Evolutionary conservation across 495 filamentous ascomycete species (phyloP).

Genomic region (Paragyromitra xinjiangensis): DNA sequence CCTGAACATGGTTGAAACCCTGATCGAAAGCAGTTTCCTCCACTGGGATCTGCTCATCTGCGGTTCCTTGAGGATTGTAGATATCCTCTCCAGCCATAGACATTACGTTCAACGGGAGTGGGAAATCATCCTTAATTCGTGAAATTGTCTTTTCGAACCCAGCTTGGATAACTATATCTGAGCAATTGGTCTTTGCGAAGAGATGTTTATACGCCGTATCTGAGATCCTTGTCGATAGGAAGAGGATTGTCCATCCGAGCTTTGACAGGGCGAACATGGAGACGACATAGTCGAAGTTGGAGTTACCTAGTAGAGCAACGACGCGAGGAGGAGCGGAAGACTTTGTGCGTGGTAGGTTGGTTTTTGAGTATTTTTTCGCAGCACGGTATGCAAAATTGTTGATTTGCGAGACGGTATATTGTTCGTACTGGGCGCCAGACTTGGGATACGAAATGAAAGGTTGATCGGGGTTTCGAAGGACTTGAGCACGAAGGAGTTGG

Average conservation of each 20-base stretch:
- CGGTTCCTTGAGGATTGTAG: conserved; percentile 53
- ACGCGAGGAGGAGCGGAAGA: conserved; percentile 43
- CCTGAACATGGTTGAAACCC: conserved; percentile 58
- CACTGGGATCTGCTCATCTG: conserved; percentile 53
- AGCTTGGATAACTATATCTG: conserved; percentile 61
- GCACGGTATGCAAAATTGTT: conserved; percentile 48
- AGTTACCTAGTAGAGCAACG: conserved; percentile 66
- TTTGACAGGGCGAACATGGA: conserved; percentile 68
- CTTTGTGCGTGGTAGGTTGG: conserved; percentile 36
- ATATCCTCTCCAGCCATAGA: conserved; percentile 59
- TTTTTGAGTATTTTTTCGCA: conserved; percentile 44
- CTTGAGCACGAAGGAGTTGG: conserved; percentile 45
- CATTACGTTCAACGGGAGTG: conserved; percentile 57
- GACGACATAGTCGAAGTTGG: conserved; percentile 67
- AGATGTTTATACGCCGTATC: conserved; percentile 65
- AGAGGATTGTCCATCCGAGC: conserved; percentile 67
- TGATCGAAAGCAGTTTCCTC: conserved; percentile 50
- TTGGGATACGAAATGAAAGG: conserved; percentile 32
- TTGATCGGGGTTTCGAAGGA: conserved; percentile 9
- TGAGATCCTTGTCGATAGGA: conserved; percentile 68
- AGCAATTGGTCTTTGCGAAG: conserved; percentile 62
- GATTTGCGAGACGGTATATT: conserved; percentile 44
- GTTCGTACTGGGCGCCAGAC: conserved; percentile 21
- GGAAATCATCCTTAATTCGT: conserved; percentile 59
- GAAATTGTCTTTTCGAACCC: conserved; percentile 61